phyloP scores from a whole-genome alignment of 352 stramenopile species.

The Phytopythium delawarense region DNA sequence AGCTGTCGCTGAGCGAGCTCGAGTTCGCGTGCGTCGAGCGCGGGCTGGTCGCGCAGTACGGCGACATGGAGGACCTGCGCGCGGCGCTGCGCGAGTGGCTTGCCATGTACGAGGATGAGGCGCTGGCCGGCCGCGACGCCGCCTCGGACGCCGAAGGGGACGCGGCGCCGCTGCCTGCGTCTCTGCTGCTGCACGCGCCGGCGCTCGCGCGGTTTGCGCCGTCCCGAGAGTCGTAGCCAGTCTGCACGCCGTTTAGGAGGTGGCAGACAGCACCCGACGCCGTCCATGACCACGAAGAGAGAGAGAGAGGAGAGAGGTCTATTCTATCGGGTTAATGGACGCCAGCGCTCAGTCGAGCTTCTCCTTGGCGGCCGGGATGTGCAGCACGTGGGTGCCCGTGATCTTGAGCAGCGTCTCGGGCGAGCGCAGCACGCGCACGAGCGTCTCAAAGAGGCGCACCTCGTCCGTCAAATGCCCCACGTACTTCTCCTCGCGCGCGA shows the following conservation, averaged over 20 bases:
- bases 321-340: not conserved
- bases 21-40: slow-evolving; percentile 85
- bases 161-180: slow-evolving; percentile 28
- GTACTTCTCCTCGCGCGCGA: slow-evolving; percentile 76
- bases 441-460: slow-evolving; percentile 85
- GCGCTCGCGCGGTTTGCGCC: slow-evolving; percentile 44
- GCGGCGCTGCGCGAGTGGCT: slow-evolving; percentile 63
- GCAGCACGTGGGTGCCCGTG: slow-evolving; percentile 80
- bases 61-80: slow-evolving; percentile 51
- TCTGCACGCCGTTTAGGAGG: no score
- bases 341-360: slow-evolving; percentile 64
- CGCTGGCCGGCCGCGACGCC: slow-evolving; percentile 17
- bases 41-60: slow-evolving; percentile 66
- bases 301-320: slow-evolving; percentile 12
- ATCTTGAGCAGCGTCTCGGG: slow-evolving; percentile 84
- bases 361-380: slow-evolving; percentile 81
- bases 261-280: no score
- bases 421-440: slow-evolving; percentile 79
- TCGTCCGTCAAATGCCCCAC: slow-evolving; percentile 87
- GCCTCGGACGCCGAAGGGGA: not conserved
- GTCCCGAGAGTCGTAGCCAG: not conserved
- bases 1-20: slow-evolving; percentile 72
- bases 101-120: slow-evolving; percentile 64
- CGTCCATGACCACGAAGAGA: no score
- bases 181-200: slow-evolving; percentile 72